A percentile compares a stretch with the other conserved stretches of the same genome.
These are phyloP conservation scores for Rhynchosporium secalis DNA, from an alignment of 2,329 filamentous ascomycete species.

Conservation along the genomic window DNA sequence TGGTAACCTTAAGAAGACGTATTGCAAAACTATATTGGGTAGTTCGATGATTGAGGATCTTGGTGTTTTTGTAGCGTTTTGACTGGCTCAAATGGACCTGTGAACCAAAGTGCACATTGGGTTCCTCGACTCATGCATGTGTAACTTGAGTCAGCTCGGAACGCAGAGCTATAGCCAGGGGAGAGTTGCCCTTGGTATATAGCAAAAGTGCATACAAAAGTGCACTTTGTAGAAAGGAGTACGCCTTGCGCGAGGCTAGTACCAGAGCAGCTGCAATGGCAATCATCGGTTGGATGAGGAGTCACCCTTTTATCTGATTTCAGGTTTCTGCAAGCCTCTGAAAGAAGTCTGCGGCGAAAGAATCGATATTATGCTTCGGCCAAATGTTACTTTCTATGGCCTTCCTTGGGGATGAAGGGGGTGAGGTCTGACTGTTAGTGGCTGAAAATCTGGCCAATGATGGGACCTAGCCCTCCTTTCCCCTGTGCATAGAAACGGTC, in stretches of 20 bases:
- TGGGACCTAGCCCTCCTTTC: neutral
- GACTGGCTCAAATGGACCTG: neutral
- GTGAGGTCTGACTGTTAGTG: neutral
- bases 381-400: neutral
- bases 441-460: neutral
- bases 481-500: neutral
- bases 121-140: neutral
- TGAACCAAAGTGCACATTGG: constrained; percentile 9
- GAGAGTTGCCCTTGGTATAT: neutral
- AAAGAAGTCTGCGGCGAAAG: neutral
- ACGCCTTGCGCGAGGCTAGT: constrained; percentile 10
- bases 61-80: neutral
- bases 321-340: constrained; percentile 1
- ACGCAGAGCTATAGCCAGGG: neutral
- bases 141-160: neutral
- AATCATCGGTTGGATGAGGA: neutral
- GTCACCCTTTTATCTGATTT: neutral
- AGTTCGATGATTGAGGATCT: neutral
- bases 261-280: neutral
- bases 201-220: constrained; percentile 10
- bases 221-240: constrained; percentile 5
- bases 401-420: neutral
- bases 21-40: neutral
- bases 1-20: neutral
- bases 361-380: neutral